phyloP scores from a whole-genome alignment of 306 rosid genomes.

The Dalbergia oliveri region DNA sequence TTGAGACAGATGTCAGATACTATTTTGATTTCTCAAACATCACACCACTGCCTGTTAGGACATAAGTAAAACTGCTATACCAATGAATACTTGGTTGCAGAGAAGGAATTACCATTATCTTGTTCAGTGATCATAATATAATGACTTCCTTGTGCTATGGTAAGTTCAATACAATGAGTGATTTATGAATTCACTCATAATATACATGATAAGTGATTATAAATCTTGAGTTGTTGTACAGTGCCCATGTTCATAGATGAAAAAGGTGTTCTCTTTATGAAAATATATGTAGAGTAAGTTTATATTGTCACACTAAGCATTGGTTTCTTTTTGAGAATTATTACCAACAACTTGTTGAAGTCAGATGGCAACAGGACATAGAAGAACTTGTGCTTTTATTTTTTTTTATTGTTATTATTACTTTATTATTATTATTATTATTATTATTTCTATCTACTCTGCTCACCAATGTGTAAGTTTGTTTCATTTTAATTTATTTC shows the following conservation, averaged over 20 bases:
- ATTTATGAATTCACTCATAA: too few species aligned
- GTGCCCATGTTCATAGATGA: too few species aligned
- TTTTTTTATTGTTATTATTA: too few species aligned
- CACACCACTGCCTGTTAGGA: not conserved
- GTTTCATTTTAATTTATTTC: constrained; percentile 12
- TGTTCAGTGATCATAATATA: too few species aligned
- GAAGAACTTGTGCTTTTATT: not conserved
- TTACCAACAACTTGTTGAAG: not conserved
- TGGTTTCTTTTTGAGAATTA: not conserved
- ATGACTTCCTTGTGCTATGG: too few species aligned
- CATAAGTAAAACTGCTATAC: not conserved
- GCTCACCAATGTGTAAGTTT: not conserved
- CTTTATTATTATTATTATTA: not conserved
- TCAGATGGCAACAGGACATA: not conserved
- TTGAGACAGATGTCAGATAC: not conserved
- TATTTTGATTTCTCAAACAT: constrained; percentile 16
- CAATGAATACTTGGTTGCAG: too few species aligned
- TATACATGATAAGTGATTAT: too few species aligned
- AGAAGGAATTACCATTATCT: too few species aligned
- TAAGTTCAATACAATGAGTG: too few species aligned
- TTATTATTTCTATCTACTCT: constrained; percentile 2
- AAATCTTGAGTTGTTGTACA: too few species aligned
- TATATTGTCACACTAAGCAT: not conserved
- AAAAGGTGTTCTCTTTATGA: too few species aligned
- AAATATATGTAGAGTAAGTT: too few species aligned